Evolutionary conservation across 208 protist genomes (phyloP), one percentile per base, ranked within the genome.

Genomic region (Crithidia thermophila): DNA sequence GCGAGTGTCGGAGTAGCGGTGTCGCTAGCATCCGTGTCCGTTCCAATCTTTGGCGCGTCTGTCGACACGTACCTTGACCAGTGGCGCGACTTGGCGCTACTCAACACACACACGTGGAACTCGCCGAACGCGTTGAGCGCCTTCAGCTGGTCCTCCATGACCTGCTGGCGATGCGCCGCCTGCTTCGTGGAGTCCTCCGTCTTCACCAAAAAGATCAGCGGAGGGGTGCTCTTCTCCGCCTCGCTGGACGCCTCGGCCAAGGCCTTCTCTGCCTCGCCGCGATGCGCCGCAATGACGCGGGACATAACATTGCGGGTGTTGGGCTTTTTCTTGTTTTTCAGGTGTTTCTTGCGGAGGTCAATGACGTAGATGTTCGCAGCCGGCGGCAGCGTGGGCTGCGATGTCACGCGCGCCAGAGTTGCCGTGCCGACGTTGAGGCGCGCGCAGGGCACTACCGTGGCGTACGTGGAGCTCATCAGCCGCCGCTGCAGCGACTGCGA

Each of bases 21-120:
- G 10, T 16, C 16, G 39, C 39, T 43, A n/a, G 39, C 39, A 43
- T 18, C 39, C 16, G 25, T 36, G 10, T 2, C 39, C 23, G 16
- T 14, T 20, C 5, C 43, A 0, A 13, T 18, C n/a, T n/a, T 30
- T n/a, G 13, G 9, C 10, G 42, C 36, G 11, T 39, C 46, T 34
- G 33, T 10, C 20, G 43, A 34, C 11, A 75, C 23, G 56, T 65
- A 75, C 36, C 37, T 18, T 11, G 47, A 57, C 69, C 69, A 75
- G 69, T 69, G 51, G 23, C 69, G 69, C 21, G 60, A 62, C 25
- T 69, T 63, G 43, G 39, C 25, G 14, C 30, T 55, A 20, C 58
- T 66, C 50, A 80, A 43, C 28, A 80, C 75, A 25, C 67, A 74
- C 6, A 75, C 75, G 28, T 46, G 52, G 30, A 69, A 66, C 34